Evolutionary conservation across 2,329 filamentous ascomycete genomes (phyloP).

Genomic region (Neopestalotiopsis sp.): DNA sequence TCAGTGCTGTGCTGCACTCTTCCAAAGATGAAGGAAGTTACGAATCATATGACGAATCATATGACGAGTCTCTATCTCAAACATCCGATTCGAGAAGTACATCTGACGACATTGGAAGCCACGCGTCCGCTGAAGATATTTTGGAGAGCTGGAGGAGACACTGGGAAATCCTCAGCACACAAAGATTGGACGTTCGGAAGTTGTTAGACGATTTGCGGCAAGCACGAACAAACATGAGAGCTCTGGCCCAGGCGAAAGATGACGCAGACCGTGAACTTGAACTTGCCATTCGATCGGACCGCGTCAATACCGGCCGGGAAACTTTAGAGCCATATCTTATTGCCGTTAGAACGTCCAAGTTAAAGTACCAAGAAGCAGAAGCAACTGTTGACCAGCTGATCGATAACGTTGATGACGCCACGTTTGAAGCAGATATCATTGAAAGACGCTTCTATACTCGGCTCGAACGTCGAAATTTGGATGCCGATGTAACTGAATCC

Average conservation of each 20-base stretch:
- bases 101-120: not conserved
- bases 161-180: conserved; percentile 16
- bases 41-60: too few species aligned
- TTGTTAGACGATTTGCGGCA: conserved; percentile 23
- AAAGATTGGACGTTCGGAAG: conserved; percentile 7
- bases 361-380: conserved; percentile 31
- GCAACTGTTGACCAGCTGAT: conserved; percentile 33
- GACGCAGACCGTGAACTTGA: conserved; percentile 31
- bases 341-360: not conserved
- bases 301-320: not conserved
- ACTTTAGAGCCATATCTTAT: conserved; percentile 1
- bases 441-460: conserved; percentile 33
- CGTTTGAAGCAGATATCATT: conserved; percentile 29
- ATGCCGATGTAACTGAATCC: not conserved
- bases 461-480: conserved; percentile 20
- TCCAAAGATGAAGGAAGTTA: not conserved
- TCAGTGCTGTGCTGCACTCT: not conserved
- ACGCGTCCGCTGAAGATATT: not conserved
- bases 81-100: not conserved
- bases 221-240: conserved; percentile 27
- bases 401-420: conserved; percentile 32
- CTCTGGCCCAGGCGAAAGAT: conserved; percentile 30
- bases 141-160: conserved; percentile 10
- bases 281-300: conserved; percentile 24
- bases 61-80: not conserved